Base-by-base conservation (phyloP, 2,329 filamentous ascomycete genomes). In the Cladophialophora carrionii region DNA sequence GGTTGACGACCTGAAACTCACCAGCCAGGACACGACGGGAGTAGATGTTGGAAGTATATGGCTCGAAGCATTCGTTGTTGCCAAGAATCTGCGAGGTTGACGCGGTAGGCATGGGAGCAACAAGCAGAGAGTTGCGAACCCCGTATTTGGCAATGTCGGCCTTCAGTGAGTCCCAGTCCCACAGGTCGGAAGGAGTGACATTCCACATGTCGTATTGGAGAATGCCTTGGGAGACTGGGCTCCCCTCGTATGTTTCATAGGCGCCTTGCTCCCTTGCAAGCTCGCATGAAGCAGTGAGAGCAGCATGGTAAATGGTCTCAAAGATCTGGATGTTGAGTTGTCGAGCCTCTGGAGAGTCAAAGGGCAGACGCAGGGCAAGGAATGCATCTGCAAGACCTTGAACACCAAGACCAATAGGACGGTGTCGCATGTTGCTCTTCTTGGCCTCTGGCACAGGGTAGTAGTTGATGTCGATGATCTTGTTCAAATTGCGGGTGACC, bases 41-140 rank as follows among this genome's bases (percentile, higher is more conserved):
- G 84, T 99, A 99, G 79, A 99, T 99, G 85, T 99, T 99, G 73
- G 94, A 98, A 4, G 95, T 99, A 83, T 99, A 99, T 48, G 95
- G 95, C 85, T 99, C 95, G 78, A 99, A 99, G 85, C 95, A 99
- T 82, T 99, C 95, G 78, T 99, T 99, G 86, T 97, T 96, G 74
- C 95, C 95, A 73, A 99, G 85, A 76, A 99, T 99, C 83, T 99
- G 95, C 66, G 92, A 96, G 43, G 95, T 99, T 70, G 90, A 95
- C 63, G 95, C 95, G 74, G 95, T 99, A 29, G 95, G 95, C 95
- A 99, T 99, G 67, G 95, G 95, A 3, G 95, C 95, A 73, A 98
- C 86, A 67, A 99, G 86, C 74, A 99, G 82, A 77, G 91, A 96
- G 88, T 99, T 99, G 78, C 94, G 93, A 43, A 97, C 86, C 80